These are phyloP conservation scores for Mortierella sp. DNA, from an alignment of 371 early-diverging fungal genomes.

Conservation along the genomic window DNA sequence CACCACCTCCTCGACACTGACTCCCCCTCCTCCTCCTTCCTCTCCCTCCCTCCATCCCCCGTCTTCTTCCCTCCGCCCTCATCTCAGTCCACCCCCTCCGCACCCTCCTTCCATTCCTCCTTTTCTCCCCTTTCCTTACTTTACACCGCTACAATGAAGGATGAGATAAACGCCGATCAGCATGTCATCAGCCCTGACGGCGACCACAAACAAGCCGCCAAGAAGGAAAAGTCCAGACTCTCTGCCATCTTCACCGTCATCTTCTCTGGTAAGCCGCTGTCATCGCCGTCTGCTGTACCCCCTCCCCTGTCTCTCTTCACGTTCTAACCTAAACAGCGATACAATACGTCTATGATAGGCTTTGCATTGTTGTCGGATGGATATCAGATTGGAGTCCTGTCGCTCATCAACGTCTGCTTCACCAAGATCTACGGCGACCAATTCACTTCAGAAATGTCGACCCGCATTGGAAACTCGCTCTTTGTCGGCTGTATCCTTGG, in stretches of 20 bases:
- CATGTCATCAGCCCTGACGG: not conserved
- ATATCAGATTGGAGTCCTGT: conserved; percentile 47
- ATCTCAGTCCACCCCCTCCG: too few relatives aligned
- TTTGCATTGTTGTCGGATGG: conserved; percentile 51
- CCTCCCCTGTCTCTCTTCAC: not conserved
- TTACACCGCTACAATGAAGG: not conserved
- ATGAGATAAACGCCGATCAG: not conserved
- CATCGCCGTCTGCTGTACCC: too few relatives aligned
- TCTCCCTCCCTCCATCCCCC: not conserved
- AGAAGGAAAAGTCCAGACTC: conserved; percentile 21
- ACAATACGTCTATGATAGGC: not conserved
- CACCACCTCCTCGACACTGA: not conserved
- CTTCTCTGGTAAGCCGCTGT: conserved; percentile 25
- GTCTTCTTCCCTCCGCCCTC: too few relatives aligned
- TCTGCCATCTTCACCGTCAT: conserved; percentile 42
- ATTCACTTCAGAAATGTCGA: conserved; percentile 31
- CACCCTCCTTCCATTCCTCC: not conserved
- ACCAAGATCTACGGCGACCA: conserved; percentile 21
- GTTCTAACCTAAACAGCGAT: too few relatives aligned
- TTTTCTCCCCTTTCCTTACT: not conserved
- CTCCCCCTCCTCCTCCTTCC: not conserved
- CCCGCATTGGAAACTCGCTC: conserved; percentile 50
- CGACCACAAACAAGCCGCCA: not conserved
- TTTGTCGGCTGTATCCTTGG: conserved; percentile 51
- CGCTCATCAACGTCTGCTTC: conserved; percentile 36